phyloP scores from a whole-genome alignment of 2,329 filamentous ascomycete genomes.

The Coniochaeta sp. region DNA sequence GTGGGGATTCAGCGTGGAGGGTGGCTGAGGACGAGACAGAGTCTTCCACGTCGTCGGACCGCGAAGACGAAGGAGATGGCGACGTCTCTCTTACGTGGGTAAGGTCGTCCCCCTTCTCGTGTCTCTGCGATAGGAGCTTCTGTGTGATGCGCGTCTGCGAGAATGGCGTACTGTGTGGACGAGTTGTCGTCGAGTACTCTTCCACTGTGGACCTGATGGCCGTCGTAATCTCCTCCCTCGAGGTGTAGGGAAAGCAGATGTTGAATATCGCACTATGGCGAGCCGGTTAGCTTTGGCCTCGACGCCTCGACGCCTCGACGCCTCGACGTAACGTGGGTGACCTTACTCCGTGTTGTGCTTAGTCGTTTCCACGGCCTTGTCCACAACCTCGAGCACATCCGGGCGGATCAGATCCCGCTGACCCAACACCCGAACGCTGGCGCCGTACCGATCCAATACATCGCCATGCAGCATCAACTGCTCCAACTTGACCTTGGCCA shows the following conservation, averaged over 20 bases:
- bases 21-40: constrained; percentile 57
- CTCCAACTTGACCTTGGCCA: constrained; percentile 90
- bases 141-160: constrained; percentile 82
- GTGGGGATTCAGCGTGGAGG: constrained; percentile 43
- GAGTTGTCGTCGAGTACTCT: constrained; percentile 71
- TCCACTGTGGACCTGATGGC: constrained; percentile 82
- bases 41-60: constrained; percentile 42
- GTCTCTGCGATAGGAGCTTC: constrained; percentile 68
- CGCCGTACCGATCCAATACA: constrained; percentile 86
- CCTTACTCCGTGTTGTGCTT: constrained; percentile 75
- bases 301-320: too few relatives aligned
- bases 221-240: constrained; percentile 87
- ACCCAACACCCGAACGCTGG: constrained; percentile 76
- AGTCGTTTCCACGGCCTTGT: constrained; percentile 79
- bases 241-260: constrained; percentile 97
- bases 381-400: constrained; percentile 84
- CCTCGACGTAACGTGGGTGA: constrained; percentile 4
- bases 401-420: constrained; percentile 76
- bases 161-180: constrained; percentile 63
- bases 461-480: constrained; percentile 92
- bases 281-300: constrained; percentile 1
- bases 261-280: constrained; percentile 57
- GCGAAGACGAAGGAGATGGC: constrained; percentile 33
- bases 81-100: constrained; percentile 43
- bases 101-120: constrained; percentile 38